Percentiles rank a stretch among this genome's conserved stretches.
Conservation (phyloP, 106 monocot genomes). For the Posidonia australis region DNA sequence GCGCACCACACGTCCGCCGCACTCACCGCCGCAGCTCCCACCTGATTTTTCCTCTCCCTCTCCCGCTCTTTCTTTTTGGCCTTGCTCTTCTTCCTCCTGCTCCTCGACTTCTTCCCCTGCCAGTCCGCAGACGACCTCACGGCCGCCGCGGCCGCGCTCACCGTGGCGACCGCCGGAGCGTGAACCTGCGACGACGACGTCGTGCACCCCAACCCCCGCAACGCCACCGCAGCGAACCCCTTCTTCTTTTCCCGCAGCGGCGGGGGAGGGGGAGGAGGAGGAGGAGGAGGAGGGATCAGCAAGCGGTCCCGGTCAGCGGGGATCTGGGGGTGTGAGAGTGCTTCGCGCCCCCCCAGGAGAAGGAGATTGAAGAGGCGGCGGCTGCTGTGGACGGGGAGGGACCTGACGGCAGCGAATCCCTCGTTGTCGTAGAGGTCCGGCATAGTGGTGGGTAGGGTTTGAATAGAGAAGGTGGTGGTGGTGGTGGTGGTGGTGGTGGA, state of each 20-base stretch:
- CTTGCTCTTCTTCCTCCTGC: conserved; percentile 11
- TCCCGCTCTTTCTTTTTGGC: conserved; percentile 14
- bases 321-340: background rate
- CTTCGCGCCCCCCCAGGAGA: background rate
- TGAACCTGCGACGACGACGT: conserved; percentile 31
- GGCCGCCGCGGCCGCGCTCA: conserved; percentile 18
- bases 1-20: conserved; percentile 43
- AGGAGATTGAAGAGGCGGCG: background rate
- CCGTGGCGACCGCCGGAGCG: conserved; percentile 11
- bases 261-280: conserved; percentile 6
- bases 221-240: conserved; percentile 29
- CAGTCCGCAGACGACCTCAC: conserved; percentile 38
- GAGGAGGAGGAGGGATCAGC: conserved; percentile 3
- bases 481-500: background rate
- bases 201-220: conserved; percentile 44
- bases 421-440: background rate
- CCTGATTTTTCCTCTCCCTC: conserved; percentile 9
- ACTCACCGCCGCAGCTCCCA: background rate
- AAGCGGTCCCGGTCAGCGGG: background rate
- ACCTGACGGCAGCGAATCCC: background rate
- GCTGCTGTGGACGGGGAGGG: background rate
- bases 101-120: conserved; percentile 27
- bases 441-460: background rate
- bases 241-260: conserved; percentile 13
- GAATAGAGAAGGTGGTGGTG: background rate